Conservation (phyloP, 129 eudicot genomes). For the Centaurea solstitialis region DNA sequence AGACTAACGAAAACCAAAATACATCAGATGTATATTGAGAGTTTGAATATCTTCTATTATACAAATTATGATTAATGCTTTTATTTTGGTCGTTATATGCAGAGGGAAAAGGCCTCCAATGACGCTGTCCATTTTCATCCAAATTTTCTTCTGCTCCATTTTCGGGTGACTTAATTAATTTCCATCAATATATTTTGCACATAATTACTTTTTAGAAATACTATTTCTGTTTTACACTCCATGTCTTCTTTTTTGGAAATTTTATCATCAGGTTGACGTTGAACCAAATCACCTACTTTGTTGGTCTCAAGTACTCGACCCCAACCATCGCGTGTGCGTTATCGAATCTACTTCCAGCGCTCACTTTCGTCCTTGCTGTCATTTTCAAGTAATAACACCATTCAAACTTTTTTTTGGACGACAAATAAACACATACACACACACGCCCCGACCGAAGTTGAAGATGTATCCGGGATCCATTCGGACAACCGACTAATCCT, state of each 20-base stretch:
- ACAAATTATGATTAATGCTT: not conserved
- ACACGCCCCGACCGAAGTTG: too few species aligned
- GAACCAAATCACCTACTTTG: conserved; percentile 70
- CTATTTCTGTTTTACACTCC: not conserved
- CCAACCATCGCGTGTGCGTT: conserved; percentile 87
- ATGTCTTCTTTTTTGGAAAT: not conserved
- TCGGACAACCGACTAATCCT: too few species aligned
- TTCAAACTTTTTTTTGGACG: too few species aligned
- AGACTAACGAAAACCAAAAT: not conserved
- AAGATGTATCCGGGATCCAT: too few species aligned
- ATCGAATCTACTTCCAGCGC: conserved; percentile 66
- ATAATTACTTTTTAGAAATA: not conserved
- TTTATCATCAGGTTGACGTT: conserved; percentile 49
- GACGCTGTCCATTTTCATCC: conserved; percentile 50
- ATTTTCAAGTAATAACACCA: conserved; percentile 49
- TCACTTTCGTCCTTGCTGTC: conserved; percentile 75
- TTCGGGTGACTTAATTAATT: conserved; percentile 57
- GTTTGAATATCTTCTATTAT: not conserved
- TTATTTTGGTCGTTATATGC: not conserved
- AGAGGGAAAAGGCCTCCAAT: conserved; percentile 71
- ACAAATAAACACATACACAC: too few species aligned
- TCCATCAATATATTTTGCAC: not conserved
- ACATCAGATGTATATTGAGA: too few species aligned
- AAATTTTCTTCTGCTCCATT: conserved; percentile 55
- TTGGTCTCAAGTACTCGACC: conserved; percentile 76